Evolutionary conservation across 371 early-diverging fungal genomes (phyloP).

Genomic region (Vairimorpha apis): DNA sequence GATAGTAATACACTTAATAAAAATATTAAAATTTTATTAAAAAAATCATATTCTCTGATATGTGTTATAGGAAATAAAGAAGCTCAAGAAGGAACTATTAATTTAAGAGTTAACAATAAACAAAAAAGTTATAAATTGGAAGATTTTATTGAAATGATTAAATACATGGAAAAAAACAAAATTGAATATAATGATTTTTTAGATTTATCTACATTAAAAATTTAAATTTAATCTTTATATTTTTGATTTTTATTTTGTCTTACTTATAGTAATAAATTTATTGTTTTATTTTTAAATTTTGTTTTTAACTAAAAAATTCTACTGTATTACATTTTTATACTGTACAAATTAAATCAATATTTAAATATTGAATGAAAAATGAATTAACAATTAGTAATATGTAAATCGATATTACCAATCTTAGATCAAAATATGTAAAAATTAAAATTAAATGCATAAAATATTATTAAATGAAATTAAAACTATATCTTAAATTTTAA

Average conservation of each 20-base stretch:
- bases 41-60: conserved; percentile 77
- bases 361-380: too few relatives aligned
- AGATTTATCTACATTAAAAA: conserved; percentile 3
- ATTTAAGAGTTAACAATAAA: conserved; percentile 37
- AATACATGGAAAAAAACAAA: neutral
- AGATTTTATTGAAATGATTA: conserved; percentile 2
- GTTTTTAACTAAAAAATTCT: neutral
- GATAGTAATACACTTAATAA: conserved; percentile 77
- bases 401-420: too few relatives aligned
- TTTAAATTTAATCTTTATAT: neutral
- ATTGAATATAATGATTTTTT: conserved; percentile 4
- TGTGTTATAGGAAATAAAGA: conserved; percentile 90
- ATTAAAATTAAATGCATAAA: too few relatives aligned
- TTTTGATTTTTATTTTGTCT: neutral
- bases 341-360: too few relatives aligned
- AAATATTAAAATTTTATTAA: conserved; percentile 82
- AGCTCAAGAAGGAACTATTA: conserved; percentile 69
- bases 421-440: too few relatives aligned
- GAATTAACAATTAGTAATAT: too few relatives aligned
- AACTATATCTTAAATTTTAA: too few relatives aligned
- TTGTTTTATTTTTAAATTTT: neutral
- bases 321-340: conserved; percentile 41
- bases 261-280: neutral
- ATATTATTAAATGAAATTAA: too few relatives aligned
- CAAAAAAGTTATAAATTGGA: conserved; percentile 2